A percentile compares a stretch with the other conserved stretches of the same genome.
phyloP scores from a whole-genome alignment of 805 yeast species.

The Lachancea mirantina region DNA sequence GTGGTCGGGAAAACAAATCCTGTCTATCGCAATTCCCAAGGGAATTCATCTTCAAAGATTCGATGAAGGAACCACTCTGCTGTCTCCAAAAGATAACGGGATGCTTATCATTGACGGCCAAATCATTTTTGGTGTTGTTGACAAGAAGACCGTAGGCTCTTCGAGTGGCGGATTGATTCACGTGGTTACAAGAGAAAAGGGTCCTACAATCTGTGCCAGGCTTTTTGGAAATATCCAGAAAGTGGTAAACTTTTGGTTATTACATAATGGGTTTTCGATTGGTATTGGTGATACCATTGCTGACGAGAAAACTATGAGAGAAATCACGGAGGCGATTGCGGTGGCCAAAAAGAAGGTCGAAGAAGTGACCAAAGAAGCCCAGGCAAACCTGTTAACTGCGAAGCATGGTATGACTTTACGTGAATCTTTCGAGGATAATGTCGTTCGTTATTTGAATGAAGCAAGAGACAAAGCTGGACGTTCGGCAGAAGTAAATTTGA shows the following conservation, averaged over 20 bases:
- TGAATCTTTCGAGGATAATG: conserved; percentile 97
- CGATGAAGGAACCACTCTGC: conserved; percentile 78
- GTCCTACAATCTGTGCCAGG: conserved; percentile 81
- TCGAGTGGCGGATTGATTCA: conserved; percentile 97
- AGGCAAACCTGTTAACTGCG: conserved; percentile 77
- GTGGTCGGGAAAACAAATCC: conserved; percentile 95
- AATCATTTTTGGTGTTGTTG: conserved; percentile 95
- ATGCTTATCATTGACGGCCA: conserved; percentile 95
- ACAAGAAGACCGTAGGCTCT: conserved; percentile 97
- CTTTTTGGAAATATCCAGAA: conserved; percentile 90
- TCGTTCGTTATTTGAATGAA: conserved; percentile 87
- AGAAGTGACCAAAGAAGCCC: conserved; percentile 88
- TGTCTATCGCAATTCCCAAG: conserved; percentile 87
- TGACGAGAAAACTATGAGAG: conserved; percentile 91
- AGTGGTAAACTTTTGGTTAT: conserved; percentile 91
- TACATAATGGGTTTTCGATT: conserved; percentile 95
- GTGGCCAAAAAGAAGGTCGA: conserved; percentile 93
- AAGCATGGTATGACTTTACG: conserved; percentile 99
- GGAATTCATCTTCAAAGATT: conserved; percentile 93
- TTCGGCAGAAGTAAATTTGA: conserved; percentile 93
- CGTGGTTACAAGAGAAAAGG: conserved; percentile 96
- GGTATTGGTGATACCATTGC: conserved; percentile 99
- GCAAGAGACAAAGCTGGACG: conserved; percentile 99
- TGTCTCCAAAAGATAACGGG: conserved; percentile 88
- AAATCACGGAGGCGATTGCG: conserved; percentile 85